Percentiles rank a stretch among this genome's conserved stretches.
Conservation (phyloP, 495 filamentous ascomycete species). For the Massariosphaeria phaeospora region DNA sequence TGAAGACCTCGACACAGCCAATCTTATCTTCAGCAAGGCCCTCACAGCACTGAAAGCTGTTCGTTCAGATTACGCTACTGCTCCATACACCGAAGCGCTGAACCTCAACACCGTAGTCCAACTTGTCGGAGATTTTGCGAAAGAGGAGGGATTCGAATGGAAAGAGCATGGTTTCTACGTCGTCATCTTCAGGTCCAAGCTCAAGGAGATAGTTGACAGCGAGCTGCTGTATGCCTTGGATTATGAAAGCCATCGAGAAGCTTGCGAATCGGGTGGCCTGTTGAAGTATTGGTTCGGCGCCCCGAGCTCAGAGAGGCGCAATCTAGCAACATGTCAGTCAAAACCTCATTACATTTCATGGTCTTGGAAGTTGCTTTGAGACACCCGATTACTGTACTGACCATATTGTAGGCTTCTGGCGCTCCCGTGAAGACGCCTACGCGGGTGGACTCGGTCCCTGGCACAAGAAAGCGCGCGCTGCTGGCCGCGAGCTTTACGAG, state of each 20-base stretch:
- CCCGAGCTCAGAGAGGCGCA: conserved; percentile 30
- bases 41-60: conserved; percentile 57
- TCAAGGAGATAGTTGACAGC: conserved; percentile 57
- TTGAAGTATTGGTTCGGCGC: conserved; percentile 54
- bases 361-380: background rate
- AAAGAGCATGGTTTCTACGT: conserved; percentile 66
- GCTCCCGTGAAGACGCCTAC: conserved; percentile 31
- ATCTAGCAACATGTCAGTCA: conserved; percentile 40
- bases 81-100: conserved; percentile 67
- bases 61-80: conserved; percentile 69
- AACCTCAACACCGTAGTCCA: conserved; percentile 67
- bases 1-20: conserved; percentile 54
- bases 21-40: conserved; percentile 65
- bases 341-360: background rate
- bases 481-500: conserved; percentile 36
- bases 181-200: conserved; percentile 71
- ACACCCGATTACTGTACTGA: background rate
- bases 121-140: conserved; percentile 47
- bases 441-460: conserved; percentile 35
- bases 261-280: conserved; percentile 71
- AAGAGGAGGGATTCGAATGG: conserved; percentile 52
- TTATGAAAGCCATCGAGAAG: conserved; percentile 69
- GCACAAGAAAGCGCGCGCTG: conserved; percentile 35
- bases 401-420: conserved; percentile 34
- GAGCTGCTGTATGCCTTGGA: conserved; percentile 63